Conservation (phyloP, 1,284 basidiomycete species). For the Pseudozyma tsukubaensis region DNA sequence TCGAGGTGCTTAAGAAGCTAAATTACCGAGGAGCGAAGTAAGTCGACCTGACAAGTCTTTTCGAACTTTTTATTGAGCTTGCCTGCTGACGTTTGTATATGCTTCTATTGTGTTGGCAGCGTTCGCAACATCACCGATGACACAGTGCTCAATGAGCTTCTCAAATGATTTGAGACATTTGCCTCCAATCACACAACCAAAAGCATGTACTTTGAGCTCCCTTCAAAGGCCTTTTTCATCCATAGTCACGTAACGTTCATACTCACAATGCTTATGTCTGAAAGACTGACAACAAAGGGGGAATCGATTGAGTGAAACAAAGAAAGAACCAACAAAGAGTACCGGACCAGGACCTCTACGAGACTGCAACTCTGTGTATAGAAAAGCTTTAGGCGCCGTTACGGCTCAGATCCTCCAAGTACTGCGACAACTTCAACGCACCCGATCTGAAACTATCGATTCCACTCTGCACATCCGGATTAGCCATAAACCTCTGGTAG, state of each 20-base stretch:
- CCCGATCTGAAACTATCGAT: slow-evolving; percentile 66
- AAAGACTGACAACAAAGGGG: background rate
- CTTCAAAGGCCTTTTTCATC: slow-evolving; percentile 2
- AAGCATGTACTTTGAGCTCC: slow-evolving; percentile 16
- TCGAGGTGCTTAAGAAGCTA: slow-evolving; percentile 86
- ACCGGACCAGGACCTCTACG: too few relatives aligned
- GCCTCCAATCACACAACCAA: background rate
- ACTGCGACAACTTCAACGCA: slow-evolving; percentile 66
- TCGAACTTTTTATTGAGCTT: background rate
- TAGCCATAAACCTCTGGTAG: slow-evolving; percentile 67
- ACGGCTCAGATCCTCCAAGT: slow-evolving; percentile 66
- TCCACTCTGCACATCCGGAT: slow-evolving; percentile 67
- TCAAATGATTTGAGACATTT: slow-evolving; percentile 25
- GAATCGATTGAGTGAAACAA: slow-evolving; percentile 13
- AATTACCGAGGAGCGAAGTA: slow-evolving; percentile 89
- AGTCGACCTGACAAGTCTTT: slow-evolving; percentile 41
- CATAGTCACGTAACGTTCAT: background rate
- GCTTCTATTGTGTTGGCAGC: slow-evolving; percentile 12
- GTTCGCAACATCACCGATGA: slow-evolving; percentile 61
- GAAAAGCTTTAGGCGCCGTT: slow-evolving; percentile 57
- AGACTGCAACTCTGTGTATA: background rate
- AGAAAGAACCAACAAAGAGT: slow-evolving; percentile 3
- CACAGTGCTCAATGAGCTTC: slow-evolving; percentile 57
- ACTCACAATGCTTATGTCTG: background rate
- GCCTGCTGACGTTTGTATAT: too few relatives aligned